Evolutionary conservation across 345 rosid genomes (phyloP), one percentile per base, ranked within the genome.

Genomic region (Corchorus capsularis): DNA sequence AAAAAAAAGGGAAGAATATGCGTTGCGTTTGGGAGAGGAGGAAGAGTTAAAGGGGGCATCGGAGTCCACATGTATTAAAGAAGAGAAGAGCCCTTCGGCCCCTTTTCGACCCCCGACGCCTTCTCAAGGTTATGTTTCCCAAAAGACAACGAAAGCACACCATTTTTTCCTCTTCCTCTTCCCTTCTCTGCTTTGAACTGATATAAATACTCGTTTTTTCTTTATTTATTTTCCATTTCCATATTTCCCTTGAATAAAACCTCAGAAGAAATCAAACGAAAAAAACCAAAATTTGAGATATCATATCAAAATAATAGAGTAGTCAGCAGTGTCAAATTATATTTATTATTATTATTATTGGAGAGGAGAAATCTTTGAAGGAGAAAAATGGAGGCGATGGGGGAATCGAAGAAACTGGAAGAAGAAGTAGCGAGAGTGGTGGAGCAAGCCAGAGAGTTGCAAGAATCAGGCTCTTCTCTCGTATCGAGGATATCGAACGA

Each of bases 361-460:
- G 4, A 39, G 43, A 61, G 2, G 19, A 35, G 34, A 19, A 59
- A 16, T 2, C 8, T 17, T 15, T 50, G 27, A 22, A 46, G 67
- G 52, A 39, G 79, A 37, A 49, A 27, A 15, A 69, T 35, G 85
- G 73, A 65, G 47, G 37, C 61, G 45, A 69, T 62, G 69, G 85
- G 72, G 59, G 86, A 75, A n/a, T 79, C 83, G 16, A 62, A 20
- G 20, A 60, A 83, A 59, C 71, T 89, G 2, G 98, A 89, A 70
- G 97, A 93, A 46, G 92, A 96, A 82, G 92, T 93, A 6, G 86
- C 75, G 71, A 80, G 85, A 43, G 82, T 87, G 59, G 78, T 90
- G 65, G 96, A 96, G 62, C 89, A 89, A 83, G 89, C 92, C 0
- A 92, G 85, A 78, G 93, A 89, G 86, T 89, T 96, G 54, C 94